Conservation (phyloP, 495 filamentous ascomycete genomes). For the Evernia prunastri region DNA sequence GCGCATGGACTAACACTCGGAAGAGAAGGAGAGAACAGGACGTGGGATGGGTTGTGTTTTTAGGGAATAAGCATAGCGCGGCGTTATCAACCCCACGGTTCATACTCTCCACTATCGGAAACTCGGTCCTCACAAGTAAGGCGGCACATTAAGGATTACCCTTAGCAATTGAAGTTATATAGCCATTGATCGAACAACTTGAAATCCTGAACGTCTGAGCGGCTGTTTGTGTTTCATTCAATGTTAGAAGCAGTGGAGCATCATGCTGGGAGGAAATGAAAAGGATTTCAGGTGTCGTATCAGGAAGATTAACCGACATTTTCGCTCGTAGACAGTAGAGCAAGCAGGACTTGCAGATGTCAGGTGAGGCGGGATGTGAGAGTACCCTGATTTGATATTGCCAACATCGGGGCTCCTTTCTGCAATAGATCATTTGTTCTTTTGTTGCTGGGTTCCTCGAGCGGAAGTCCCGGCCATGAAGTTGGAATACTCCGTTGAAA, state of each 20-base stretch:
- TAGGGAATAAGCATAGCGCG: constrained; percentile 17
- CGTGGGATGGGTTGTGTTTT: background rate
- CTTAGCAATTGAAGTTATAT: too few species aligned
- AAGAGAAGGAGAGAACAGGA: background rate
- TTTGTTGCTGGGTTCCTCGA: too few species aligned
- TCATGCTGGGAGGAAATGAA: background rate
- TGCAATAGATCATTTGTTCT: too few species aligned
- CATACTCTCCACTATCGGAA: background rate
- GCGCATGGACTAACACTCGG: constrained; percentile 46
- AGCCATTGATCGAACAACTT: background rate
- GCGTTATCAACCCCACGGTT: background rate
- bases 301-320: background rate
- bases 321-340: background rate
- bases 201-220: background rate
- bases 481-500: constrained; percentile 34
- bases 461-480: constrained; percentile 14
- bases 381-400: background rate
- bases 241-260: background rate
- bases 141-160: background rate
- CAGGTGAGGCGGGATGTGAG: background rate
- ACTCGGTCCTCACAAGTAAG: background rate
- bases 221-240: background rate
- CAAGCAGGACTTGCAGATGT: background rate
- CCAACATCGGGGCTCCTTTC: background rate
- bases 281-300: background rate